Percentiles rank a stretch among this genome's conserved stretches.
phyloP scores from a whole-genome alignment of 2,329 filamentous ascomycete genomes.

The Clonostachys solani region DNA sequence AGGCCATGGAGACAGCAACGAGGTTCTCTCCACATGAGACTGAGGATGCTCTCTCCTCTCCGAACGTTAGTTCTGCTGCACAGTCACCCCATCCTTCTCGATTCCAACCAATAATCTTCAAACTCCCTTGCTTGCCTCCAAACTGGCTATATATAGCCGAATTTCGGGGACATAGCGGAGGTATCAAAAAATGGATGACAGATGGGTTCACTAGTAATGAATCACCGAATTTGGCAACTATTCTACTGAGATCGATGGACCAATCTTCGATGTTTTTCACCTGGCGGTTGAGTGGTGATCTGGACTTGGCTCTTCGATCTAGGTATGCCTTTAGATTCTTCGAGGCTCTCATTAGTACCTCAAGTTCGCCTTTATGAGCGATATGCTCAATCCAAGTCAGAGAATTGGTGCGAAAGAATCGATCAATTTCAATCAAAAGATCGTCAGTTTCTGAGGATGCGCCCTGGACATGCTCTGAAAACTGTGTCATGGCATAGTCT shows the following conservation, averaged over 20 bases:
- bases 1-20: slow-evolving; percentile 9
- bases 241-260: slow-evolving; percentile 20
- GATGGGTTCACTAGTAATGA: slow-evolving; percentile 16
- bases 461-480: slow-evolving; percentile 15
- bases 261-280: slow-evolving; percentile 17
- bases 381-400: slow-evolving; percentile 21
- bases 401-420: slow-evolving; percentile 17
- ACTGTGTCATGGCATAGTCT: slow-evolving; percentile 16
- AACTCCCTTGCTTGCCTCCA: slow-evolving; percentile 3
- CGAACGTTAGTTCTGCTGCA: slow-evolving; percentile 7
- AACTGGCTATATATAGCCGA: slow-evolving; percentile 9
- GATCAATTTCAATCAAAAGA: slow-evolving; percentile 10
- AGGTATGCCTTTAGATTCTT: slow-evolving; percentile 17
- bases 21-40: slow-evolving; percentile 7
- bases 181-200: slow-evolving; percentile 26
- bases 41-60: slow-evolving; percentile 4
- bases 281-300: slow-evolving; percentile 11
- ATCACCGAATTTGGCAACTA: slow-evolving; percentile 22
- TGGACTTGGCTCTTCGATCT: slow-evolving; percentile 11
- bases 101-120: slow-evolving; percentile 7
- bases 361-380: slow-evolving; percentile 10
- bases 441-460: slow-evolving; percentile 10
- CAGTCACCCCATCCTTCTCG: slow-evolving; percentile 11
- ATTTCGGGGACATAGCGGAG: slow-evolving; percentile 22
- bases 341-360: slow-evolving; percentile 11